These are phyloP conservation scores for Sporobolomyces phaffii DNA, from an alignment of 768 basidiomycete genomes.

Conservation along the genomic window DNA sequence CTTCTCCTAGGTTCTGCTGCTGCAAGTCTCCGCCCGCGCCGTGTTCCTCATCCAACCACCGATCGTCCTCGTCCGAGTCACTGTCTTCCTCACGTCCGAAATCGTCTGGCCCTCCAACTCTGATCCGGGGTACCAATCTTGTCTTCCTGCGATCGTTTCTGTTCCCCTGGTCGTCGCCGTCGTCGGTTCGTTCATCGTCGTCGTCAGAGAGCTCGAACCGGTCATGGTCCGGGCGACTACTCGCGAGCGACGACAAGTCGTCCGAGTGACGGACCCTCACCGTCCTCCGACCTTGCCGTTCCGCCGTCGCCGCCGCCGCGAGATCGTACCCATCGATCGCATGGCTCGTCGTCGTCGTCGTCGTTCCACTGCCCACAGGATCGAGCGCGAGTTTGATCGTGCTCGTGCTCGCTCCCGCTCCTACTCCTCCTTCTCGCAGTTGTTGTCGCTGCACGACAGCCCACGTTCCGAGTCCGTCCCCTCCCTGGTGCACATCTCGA, in stretches of 20 bases:
- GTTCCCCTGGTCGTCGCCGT: neutral
- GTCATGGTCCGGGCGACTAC: no score
- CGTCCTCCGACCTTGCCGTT: neutral
- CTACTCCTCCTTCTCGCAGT: neutral
- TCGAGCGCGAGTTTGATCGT: slow-evolving; percentile 11
- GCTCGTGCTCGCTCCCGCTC: slow-evolving; percentile 5
- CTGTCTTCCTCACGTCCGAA: neutral
- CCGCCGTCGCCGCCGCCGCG: no score
- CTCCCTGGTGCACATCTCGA: no score
- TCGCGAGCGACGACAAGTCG: neutral
- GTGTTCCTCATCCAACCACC: slow-evolving; percentile 42
- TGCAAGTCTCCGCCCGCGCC: slow-evolving; percentile 10
- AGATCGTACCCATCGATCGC: no score
- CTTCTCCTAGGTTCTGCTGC: neutral
- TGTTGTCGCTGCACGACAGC: neutral
- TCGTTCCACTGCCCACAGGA: no score
- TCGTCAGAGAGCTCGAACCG: neutral
- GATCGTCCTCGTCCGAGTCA: slow-evolving; percentile 40
- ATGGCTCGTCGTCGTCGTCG: neutral
- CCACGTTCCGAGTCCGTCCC: neutral
- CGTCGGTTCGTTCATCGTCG: no score
- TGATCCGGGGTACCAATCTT: slow-evolving; percentile 21
- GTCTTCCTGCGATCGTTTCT: neutral
- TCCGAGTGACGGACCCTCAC: slow-evolving; percentile 6
- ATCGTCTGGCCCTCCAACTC: no score